phyloP scores from a whole-genome alignment of 306 rosid species.

The Citrullus colocynthis region DNA sequence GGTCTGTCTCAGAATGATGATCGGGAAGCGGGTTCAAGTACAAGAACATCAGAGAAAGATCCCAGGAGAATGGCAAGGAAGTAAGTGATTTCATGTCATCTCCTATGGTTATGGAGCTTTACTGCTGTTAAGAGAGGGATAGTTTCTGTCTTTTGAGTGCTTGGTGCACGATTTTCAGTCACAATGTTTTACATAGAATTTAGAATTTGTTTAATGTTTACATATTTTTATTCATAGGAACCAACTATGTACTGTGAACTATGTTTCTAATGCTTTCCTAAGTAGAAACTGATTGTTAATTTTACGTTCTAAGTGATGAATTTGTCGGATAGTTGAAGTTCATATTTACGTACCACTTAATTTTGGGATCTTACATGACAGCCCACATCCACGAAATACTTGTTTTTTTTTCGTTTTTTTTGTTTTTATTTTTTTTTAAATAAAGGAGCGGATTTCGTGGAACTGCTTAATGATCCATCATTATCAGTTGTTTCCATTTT shows the following conservation, averaged over 20 bases:
- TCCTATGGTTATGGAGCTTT: neutral
- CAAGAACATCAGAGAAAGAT: slow-evolving; percentile 27
- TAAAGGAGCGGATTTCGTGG: neutral
- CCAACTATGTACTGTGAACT: neutral
- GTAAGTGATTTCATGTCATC: slow-evolving; percentile 20
- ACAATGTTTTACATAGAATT: neutral
- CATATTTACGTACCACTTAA: neutral
- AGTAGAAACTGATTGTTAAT: neutral
- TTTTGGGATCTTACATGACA: neutral
- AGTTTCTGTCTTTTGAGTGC: neutral
- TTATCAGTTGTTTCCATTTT: neutral
- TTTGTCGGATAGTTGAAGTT: neutral
- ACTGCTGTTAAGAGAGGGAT: neutral
- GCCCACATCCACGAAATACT: neutral
- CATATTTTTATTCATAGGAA: neutral
- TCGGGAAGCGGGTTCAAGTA: slow-evolving; percentile 12
- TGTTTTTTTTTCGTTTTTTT: neutral
- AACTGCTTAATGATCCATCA: neutral
- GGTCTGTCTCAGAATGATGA: slow-evolving; percentile 8
- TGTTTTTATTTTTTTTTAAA: too few species aligned
- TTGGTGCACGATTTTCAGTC: neutral
- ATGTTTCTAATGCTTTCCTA: neutral
- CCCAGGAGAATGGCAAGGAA: slow-evolving; percentile 50
- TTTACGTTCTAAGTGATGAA: neutral
- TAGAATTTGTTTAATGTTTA: neutral